Conservation (phyloP, 2,329 filamentous ascomycete genomes). For the Paracorniculantispora psalliotae region DNA sequence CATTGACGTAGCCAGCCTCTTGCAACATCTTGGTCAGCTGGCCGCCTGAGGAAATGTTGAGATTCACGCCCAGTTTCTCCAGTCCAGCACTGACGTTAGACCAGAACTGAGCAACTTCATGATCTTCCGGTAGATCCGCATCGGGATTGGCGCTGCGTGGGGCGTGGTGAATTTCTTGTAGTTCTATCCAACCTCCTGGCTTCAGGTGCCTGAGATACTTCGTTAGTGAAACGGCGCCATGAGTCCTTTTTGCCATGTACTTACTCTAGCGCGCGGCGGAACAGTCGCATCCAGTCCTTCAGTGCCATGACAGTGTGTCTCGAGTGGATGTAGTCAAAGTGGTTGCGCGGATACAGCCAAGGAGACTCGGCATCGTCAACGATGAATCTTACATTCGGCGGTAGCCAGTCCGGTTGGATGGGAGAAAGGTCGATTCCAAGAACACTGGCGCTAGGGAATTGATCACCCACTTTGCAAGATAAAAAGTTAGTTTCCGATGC, state of each 20-base stretch:
- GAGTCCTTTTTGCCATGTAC: conserved; percentile 15
- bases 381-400: conserved; percentile 51
- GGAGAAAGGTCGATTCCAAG: conserved; percentile 43
- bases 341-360: conserved; percentile 49
- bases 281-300: conserved; percentile 48
- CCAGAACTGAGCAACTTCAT: conserved; percentile 45
- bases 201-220: conserved; percentile 41
- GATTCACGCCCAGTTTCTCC: conserved; percentile 39
- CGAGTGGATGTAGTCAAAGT: conserved; percentile 59
- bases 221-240: not conserved
- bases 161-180: conserved; percentile 49
- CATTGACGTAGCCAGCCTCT: conserved; percentile 47
- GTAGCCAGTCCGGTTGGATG: conserved; percentile 47
- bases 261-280: conserved; percentile 43
- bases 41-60: conserved; percentile 38
- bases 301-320: conserved; percentile 53
- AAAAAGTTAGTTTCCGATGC: conserved; percentile 13
- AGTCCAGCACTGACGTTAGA: conserved; percentile 40
- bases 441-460: conserved; percentile 38
- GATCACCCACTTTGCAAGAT: conserved; percentile 39
- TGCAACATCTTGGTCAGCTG: conserved; percentile 41
- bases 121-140: conserved; percentile 31
- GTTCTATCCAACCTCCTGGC: conserved; percentile 51
- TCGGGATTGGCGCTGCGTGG: conserved; percentile 39
- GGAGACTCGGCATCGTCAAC: conserved; percentile 54